Base-by-base conservation (phyloP, 2,329 filamentous ascomycete genomes). In the Hymenoscyphus fructigenus region DNA sequence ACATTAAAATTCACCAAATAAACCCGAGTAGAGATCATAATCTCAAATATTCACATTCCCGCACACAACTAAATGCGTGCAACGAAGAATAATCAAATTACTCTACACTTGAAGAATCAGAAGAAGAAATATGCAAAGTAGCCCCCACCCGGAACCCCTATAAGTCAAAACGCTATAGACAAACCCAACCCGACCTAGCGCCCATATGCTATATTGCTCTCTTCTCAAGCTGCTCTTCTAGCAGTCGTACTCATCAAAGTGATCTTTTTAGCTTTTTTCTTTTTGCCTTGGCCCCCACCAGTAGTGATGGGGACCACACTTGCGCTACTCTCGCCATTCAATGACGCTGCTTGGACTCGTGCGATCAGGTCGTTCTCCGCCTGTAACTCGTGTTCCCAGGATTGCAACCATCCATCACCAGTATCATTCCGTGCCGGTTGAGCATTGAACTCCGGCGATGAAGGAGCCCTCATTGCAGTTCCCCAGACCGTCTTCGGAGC, bases 401-500 rank as follows among this genome's bases (percentile, higher is more conserved):
- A 92, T 71, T 91, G 88, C 17, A 94, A 80, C 93, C 93, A 97
- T 0, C 93, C 94, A 75, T 97, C 93, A 67, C 93, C 87, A 2
- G 77, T 79, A 56, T 73, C 70, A 26, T 65, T 65, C 29, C 70
- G 66, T 7, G 57, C 28, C 20, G 63, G 56, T 14, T 67, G 66
- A 75, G 75, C 78, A 77, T 32, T 79, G 32, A 87, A 72, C 12
- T 85, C 83, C 1, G 88, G 86, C 3, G 86, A 88, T 0, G 79
- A 79, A 0, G 87, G 80, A 2, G 80, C 74, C 2, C 96, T 79
- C 0, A 85, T 87, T 3, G 85, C 83, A 0, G 94, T 98, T n/a
- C 94, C 94, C 94, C 94, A 98, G 0, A 98, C 92, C 0, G 94
- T 98, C 67, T 88, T 88, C 50, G 85, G 82, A 0, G 87, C 86